Evolutionary conservation across 225 moss, liverwort and hornwort genomes (phyloP).

Genomic region (Antitrichia curtipendula): DNA sequence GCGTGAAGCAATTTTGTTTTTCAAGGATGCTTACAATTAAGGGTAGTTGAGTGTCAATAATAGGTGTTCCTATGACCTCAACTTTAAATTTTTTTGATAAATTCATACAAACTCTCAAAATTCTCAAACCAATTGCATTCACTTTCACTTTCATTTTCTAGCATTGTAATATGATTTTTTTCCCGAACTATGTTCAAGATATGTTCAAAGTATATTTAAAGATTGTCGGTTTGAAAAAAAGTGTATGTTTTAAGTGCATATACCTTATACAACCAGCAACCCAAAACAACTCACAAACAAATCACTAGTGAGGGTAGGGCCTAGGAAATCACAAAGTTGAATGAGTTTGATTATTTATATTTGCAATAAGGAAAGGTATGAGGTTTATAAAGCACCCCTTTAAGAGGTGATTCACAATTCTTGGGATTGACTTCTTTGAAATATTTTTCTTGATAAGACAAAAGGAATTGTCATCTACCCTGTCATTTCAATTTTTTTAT

Average conservation of each 20-base stretch:
- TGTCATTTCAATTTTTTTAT: accelerated
- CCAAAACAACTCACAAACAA: neutral
- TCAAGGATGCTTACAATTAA: neutral
- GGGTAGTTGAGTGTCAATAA: too few relatives aligned
- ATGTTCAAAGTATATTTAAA: too few relatives aligned
- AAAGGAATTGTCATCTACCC: neutral
- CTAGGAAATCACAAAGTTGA: neutral
- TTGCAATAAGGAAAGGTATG: neutral
- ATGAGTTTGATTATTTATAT: neutral
- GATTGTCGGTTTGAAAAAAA: neutral
- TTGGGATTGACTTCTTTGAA: neutral
- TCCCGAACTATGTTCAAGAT: accelerated
- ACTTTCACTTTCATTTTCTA: too few relatives aligned
- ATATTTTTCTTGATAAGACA: neutral
- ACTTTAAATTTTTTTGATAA: neutral
- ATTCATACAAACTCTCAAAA: neutral
- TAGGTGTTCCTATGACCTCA: neutral
- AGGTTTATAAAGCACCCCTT: neutral
- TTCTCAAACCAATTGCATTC: neutral
- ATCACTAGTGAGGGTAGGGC: accelerated
- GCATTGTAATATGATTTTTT: neutral
- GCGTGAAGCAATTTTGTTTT: too few relatives aligned
- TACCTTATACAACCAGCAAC: accelerated
- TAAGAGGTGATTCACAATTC: neutral
- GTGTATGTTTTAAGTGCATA: accelerated